These are phyloP conservation scores for Synchytrium microbalum DNA, from an alignment of 371 early-diverging fungal genomes.

Conservation along the genomic window DNA sequence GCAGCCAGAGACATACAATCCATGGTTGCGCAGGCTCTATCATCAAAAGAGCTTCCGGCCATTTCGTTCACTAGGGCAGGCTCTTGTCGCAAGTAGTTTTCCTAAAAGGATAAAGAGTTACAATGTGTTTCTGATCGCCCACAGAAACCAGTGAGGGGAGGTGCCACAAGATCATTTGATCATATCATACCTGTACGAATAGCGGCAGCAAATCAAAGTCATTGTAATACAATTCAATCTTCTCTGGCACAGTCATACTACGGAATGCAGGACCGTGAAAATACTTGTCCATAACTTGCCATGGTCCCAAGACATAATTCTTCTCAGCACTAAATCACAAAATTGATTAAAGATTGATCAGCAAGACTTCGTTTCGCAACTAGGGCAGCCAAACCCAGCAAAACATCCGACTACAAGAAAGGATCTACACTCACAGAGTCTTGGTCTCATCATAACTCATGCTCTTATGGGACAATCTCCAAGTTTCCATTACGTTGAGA, in stretches of 20 bases:
- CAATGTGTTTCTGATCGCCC: too few species aligned
- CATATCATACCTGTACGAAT: conserved; percentile 72
- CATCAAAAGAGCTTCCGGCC: conserved; percentile 11
- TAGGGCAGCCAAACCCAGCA: conserved; percentile 5
- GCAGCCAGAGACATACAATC: conserved; percentile 67
- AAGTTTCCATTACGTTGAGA: conserved; percentile 89
- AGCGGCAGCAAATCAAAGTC: conserved; percentile 86
- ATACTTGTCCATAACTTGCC: conserved; percentile 74
- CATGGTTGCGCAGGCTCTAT: conserved; percentile 24
- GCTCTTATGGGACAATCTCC: conserved; percentile 51
- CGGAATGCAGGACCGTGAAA: conserved; percentile 50
- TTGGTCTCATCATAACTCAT: conserved; percentile 82
- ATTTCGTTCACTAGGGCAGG: conserved; percentile 19
- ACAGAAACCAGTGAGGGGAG: too few species aligned
- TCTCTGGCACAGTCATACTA: conserved; percentile 55
- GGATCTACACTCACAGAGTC: conserved; percentile 40
- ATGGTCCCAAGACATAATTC: conserved; percentile 66
- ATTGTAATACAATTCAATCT: conserved; percentile 88
- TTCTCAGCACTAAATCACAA: conserved; percentile 49
- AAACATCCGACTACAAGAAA: background rate
- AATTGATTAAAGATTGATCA: conserved; percentile 16
- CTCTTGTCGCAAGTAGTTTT: conserved; percentile 44
- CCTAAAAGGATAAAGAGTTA: conserved; percentile 28
- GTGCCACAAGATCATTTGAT: background rate
- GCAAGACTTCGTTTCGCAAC: background rate